These are phyloP conservation scores for Ophiognomonia clavigignenti-juglandacearum DNA, from an alignment of 2,329 filamentous ascomycete genomes.

Conservation along the genomic window DNA sequence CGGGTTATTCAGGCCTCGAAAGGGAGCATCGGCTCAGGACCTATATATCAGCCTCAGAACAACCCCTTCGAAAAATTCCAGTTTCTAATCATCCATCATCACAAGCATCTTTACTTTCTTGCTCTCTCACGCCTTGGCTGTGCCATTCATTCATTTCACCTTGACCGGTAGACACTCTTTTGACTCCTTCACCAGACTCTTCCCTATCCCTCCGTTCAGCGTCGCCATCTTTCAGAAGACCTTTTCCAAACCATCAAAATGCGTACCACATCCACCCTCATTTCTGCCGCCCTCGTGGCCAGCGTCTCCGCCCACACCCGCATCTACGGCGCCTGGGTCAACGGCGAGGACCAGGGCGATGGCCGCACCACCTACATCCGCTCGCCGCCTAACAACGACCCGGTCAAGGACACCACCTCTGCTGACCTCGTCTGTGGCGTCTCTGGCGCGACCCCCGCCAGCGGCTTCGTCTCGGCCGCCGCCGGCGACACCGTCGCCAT, in stretches of 20 bases:
- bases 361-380: slow-evolving; percentile 36
- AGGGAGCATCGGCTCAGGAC: no score
- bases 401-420: slow-evolving; percentile 38
- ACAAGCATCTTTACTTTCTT: no score
- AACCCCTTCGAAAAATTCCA: no score
- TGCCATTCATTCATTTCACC: slow-evolving; percentile 1
- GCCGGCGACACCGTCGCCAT: slow-evolving; percentile 32
- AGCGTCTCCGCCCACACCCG: slow-evolving; percentile 38
- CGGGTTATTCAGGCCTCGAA: no score
- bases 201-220: not conserved
- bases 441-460: slow-evolving; percentile 31
- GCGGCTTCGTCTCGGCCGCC: slow-evolving; percentile 30
- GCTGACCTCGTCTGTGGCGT: slow-evolving; percentile 39
- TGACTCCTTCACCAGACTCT: not conserved
- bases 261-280: slow-evolving; percentile 26
- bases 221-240: not conserved
- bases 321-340: slow-evolving; percentile 42
- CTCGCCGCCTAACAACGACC: slow-evolving; percentile 36
- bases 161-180: not conserved
- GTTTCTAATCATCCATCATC: no score
- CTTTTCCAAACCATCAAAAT: slow-evolving; percentile 22
- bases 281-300: slow-evolving; percentile 31
- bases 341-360: slow-evolving; percentile 37
- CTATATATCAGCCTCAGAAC: no score
- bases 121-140: not conserved